These are phyloP conservation scores for Trypanosoma mega DNA, from an alignment of 208 protist species.

Conservation along the genomic window DNA sequence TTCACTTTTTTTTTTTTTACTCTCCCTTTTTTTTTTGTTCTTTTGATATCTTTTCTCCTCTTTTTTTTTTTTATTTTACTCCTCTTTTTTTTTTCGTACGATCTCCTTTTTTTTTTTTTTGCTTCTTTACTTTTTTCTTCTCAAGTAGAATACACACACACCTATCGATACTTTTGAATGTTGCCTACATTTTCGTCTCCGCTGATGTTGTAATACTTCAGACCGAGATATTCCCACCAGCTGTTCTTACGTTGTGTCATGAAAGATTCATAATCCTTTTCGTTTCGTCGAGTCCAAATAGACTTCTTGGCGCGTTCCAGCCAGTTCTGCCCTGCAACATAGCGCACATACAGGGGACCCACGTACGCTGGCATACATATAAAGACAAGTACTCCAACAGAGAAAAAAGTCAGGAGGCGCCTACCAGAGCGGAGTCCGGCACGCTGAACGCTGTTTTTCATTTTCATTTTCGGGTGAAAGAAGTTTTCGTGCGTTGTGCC, in stretches of 20 bases:
- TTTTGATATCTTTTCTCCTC: background rate
- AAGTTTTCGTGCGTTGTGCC: slow-evolving; percentile 70
- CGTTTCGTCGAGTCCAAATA: slow-evolving; percentile 82
- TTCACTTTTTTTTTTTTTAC: too few species aligned
- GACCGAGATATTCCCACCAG: slow-evolving; percentile 77
- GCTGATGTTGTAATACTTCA: slow-evolving; percentile 88
- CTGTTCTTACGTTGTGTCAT: slow-evolving; percentile 89
- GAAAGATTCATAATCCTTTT: slow-evolving; percentile 83
- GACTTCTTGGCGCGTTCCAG: slow-evolving; percentile 65
- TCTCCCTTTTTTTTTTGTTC: too few species aligned
- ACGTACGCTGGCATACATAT: slow-evolving; percentile 59
- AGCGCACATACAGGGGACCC: slow-evolving; percentile 71
- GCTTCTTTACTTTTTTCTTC: slow-evolving; percentile 9
- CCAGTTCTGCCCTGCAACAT: slow-evolving; percentile 75
- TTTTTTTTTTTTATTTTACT: background rate
- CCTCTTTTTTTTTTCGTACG: background rate
- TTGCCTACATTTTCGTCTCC: slow-evolving; percentile 75
- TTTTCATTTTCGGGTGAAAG: slow-evolving; percentile 58
- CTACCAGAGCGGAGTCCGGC: slow-evolving; percentile 63
- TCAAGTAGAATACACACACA: background rate
- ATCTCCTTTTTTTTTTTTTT: background rate
- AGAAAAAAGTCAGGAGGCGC: slow-evolving; percentile 54
- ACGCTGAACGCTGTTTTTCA: slow-evolving; percentile 69
- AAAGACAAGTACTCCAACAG: slow-evolving; percentile 38
- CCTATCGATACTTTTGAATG: slow-evolving; percentile 67